A percentile compares a stretch with the other conserved stretches of the same genome.
phyloP scores from a whole-genome alignment of 2,329 filamentous ascomycete genomes.

The Fusarium haematococcum region DNA sequence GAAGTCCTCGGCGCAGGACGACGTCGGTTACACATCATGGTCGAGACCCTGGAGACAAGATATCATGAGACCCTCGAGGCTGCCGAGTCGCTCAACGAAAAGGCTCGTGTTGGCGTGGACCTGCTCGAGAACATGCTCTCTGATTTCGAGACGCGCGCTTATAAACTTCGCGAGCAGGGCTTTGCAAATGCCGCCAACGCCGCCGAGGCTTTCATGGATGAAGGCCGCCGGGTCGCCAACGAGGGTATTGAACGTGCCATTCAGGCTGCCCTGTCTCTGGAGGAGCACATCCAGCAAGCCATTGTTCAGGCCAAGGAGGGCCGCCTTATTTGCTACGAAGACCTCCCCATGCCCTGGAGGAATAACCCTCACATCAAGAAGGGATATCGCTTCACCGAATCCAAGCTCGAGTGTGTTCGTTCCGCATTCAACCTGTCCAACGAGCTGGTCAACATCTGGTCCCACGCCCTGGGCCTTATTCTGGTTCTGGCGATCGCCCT shows the following conservation, averaged over 20 bases:
- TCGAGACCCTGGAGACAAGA: constrained; percentile 88
- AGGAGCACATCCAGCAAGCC: constrained; percentile 86
- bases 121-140: constrained; percentile 86
- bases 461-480: constrained; percentile 89
- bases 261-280: constrained; percentile 82
- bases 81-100: constrained; percentile 90
- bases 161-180: constrained; percentile 82
- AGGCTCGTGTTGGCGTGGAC: constrained; percentile 87
- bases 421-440: constrained; percentile 90
- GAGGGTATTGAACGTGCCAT: constrained; percentile 82
- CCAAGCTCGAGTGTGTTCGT: constrained; percentile 87
- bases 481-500: constrained; percentile 90
- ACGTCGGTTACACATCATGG: constrained; percentile 85
- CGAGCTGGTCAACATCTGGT: constrained; percentile 98
- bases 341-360: constrained; percentile 91
- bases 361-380: constrained; percentile 93
- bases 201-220: constrained; percentile 79
- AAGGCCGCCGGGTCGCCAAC: constrained; percentile 83
- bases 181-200: constrained; percentile 75
- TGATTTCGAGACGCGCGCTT: constrained; percentile 85
- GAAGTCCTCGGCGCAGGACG: constrained; percentile 90
- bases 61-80: constrained; percentile 89
- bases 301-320: constrained; percentile 80
- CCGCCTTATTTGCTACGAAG: constrained; percentile 88
- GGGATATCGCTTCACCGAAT: constrained; percentile 94